Evolutionary conservation across 225 moss, liverwort and hornwort species (phyloP).

Genomic region (Rhytidiadelphus loreus): DNA sequence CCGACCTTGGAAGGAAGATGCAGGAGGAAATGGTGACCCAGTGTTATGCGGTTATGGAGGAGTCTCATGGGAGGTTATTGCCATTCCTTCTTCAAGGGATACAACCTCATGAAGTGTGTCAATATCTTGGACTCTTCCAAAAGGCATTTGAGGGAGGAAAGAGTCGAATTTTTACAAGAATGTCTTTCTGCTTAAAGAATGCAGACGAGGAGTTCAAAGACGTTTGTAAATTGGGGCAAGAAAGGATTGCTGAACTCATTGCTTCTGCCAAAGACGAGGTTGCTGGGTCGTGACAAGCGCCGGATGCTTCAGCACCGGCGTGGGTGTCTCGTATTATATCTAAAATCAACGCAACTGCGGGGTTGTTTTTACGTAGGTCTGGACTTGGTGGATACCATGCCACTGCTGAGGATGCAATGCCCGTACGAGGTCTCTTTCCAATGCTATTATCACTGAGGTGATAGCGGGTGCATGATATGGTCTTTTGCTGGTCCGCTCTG

Average conservation of each 20-base stretch:
- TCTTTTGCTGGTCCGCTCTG: background rate
- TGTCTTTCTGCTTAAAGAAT: constrained; percentile 22
- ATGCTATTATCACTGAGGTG: background rate
- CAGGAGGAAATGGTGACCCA: constrained; percentile 29
- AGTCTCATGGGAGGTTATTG: constrained; percentile 30
- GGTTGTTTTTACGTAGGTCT: background rate
- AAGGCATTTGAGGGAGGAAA: constrained; percentile 32
- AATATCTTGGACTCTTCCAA: constrained; percentile 34
- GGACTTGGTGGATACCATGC: background rate
- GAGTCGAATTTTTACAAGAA: constrained; percentile 12
- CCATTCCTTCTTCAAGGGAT: constrained; percentile 42
- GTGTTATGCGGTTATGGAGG: constrained; percentile 34
- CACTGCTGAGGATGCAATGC: background rate
- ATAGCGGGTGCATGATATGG: background rate
- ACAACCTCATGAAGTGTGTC: constrained; percentile 27
- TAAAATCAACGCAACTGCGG: background rate
- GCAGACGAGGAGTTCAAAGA: constrained; percentile 31
- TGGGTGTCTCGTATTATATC: background rate
- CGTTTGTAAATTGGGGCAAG: constrained; percentile 29
- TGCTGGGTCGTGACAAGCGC: constrained; percentile 20
- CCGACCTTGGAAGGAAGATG: constrained; percentile 24
- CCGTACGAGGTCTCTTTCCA: background rate
- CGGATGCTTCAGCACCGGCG: background rate
- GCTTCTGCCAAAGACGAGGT: constrained; percentile 2
- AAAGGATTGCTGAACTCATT: constrained; percentile 23